These are phyloP conservation scores for Verticillium tricorpus DNA, from an alignment of 2,329 filamentous ascomycete genomes.

Conservation along the genomic window DNA sequence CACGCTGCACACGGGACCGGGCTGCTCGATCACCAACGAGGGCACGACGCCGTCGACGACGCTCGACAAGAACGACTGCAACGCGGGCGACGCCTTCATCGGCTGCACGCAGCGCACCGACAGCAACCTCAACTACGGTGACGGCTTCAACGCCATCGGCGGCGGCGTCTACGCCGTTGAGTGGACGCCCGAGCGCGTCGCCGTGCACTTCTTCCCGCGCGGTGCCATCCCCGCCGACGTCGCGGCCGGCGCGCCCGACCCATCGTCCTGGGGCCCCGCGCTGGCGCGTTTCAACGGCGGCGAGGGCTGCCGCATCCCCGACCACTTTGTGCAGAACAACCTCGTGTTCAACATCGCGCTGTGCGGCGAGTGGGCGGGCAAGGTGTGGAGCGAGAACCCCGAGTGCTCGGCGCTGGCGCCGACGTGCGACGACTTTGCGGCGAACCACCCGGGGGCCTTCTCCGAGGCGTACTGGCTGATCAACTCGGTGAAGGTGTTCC, in stretches of 20 bases:
- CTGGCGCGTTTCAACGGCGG: slow-evolving; percentile 62
- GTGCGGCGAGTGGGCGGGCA: slow-evolving; percentile 83
- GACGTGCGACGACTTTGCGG: slow-evolving; percentile 70
- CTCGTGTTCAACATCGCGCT: slow-evolving; percentile 81
- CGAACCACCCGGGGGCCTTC: slow-evolving; percentile 66
- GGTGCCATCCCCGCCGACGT: slow-evolving; percentile 61
- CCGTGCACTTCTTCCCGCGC: slow-evolving; percentile 78
- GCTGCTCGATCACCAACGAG: slow-evolving; percentile 51
- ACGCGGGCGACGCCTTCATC: slow-evolving; percentile 41
- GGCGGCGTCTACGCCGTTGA: slow-evolving; percentile 72
- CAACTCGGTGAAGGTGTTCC: slow-evolving; percentile 65
- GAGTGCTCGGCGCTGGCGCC: slow-evolving; percentile 56
- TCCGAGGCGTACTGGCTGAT: slow-evolving; percentile 72
- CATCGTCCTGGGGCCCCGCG: slow-evolving; percentile 64
- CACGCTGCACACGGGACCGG: slow-evolving; percentile 62
- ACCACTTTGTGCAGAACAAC: slow-evolving; percentile 66
- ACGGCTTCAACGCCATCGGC: slow-evolving; percentile 63
- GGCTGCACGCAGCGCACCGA: slow-evolving; percentile 57
- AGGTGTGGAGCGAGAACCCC: slow-evolving; percentile 54
- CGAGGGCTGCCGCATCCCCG: slow-evolving; percentile 65
- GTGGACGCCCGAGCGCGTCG: slow-evolving; percentile 70
- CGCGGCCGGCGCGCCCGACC: slow-evolving; percentile 53
- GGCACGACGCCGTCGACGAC: slow-evolving; percentile 41
- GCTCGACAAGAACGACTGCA: slow-evolving; percentile 52
- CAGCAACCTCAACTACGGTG: slow-evolving; percentile 55